A percentile compares a stretch with the other conserved stretches of the same genome.
Evolutionary conservation across 1,139 yeast species (phyloP).

Genomic region (Saccharomycopsis phalli): DNA sequence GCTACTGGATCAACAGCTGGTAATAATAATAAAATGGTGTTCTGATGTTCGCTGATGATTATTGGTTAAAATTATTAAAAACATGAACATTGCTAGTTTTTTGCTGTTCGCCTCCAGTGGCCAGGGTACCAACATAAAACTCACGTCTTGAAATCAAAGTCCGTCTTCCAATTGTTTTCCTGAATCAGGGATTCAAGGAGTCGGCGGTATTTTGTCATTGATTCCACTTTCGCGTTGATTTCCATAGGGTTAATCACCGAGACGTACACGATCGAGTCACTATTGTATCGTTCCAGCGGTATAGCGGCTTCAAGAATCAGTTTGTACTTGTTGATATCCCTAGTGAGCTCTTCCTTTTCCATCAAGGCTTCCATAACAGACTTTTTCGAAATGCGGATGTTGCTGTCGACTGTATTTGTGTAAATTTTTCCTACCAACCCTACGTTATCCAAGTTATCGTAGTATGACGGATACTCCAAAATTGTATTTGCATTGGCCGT

Average conservation of each 20-base stretch:
- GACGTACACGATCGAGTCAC: no score
- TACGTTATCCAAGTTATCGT: constrained; percentile 1
- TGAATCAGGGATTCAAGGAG: neutral
- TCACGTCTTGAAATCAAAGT: neutral
- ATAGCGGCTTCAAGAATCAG: neutral
- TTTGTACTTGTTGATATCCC: neutral
- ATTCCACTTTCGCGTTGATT: neutral
- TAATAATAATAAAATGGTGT: no score
- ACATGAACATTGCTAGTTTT: no score
- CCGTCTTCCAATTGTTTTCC: neutral
- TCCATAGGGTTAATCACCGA: neutral
- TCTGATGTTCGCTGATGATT: no score
- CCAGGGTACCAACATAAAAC: no score
- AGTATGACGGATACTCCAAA: neutral
- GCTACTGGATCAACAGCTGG: no score
- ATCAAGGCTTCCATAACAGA: constrained; percentile 1
- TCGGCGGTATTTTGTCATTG: constrained; percentile 2
- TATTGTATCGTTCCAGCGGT: neutral
- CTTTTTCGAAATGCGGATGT: neutral
- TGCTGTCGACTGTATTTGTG: neutral
- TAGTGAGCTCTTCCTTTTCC: neutral
- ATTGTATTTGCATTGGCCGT: neutral
- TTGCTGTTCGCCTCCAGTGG: no score
- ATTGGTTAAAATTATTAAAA: no score
- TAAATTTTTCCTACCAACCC: neutral